Evolutionary conservation across 192 early-diverging fungal genomes (phyloP).

Genomic region (Podila verticillata): DNA sequence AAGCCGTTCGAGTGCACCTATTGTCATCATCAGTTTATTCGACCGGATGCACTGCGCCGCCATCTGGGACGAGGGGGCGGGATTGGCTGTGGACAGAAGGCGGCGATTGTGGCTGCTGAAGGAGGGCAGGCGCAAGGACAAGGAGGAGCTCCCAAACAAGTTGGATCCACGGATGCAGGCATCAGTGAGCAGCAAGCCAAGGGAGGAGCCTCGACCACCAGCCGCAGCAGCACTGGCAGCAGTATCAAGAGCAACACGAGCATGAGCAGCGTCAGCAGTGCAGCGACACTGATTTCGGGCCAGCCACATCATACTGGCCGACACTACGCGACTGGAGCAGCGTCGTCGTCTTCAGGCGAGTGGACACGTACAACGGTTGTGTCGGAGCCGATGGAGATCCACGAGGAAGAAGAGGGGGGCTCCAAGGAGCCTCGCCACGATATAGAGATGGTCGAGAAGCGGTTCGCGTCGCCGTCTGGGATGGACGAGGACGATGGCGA

Average conservation of each 20-base stretch:
- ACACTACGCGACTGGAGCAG: background rate
- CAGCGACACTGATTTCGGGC: background rate
- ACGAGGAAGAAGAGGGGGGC: background rate
- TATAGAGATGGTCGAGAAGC: background rate
- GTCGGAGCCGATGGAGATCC: background rate
- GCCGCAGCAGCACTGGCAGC: slow-evolving; percentile 45
- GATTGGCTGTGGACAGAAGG: slow-evolving; percentile 63
- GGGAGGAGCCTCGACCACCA: slow-evolving; percentile 5
- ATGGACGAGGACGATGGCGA: slow-evolving; percentile 37
- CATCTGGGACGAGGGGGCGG: slow-evolving; percentile 61
- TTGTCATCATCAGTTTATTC: slow-evolving; percentile 77
- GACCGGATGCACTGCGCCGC: slow-evolving; percentile 76
- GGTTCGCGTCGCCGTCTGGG: slow-evolving; percentile 32
- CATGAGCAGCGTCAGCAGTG: slow-evolving; percentile 29
- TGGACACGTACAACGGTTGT: background rate
- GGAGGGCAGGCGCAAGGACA: background rate
- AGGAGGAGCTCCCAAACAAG: background rate
- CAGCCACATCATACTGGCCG: background rate
- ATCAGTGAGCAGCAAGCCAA: background rate
- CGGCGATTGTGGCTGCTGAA: slow-evolving; percentile 6
- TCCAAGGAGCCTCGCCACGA: background rate
- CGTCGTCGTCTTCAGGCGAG: no score
- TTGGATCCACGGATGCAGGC: background rate
- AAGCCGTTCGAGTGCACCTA: slow-evolving; percentile 74
- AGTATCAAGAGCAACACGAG: slow-evolving; percentile 33